Conservation (phyloP, 2,329 filamentous ascomycete species). For the Didymella exigua region DNA sequence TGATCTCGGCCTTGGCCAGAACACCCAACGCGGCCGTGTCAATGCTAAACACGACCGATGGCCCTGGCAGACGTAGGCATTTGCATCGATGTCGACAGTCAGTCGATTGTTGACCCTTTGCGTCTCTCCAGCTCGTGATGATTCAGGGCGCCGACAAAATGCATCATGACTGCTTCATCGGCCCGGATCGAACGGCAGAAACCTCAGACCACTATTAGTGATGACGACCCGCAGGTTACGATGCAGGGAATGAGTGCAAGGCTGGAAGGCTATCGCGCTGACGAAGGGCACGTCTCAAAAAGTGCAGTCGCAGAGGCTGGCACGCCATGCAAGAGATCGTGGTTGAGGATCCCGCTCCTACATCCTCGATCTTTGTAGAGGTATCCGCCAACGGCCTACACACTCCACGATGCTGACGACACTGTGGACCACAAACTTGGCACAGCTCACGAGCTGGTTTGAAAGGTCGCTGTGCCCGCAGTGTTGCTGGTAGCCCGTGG, state of each 20-base stretch:
- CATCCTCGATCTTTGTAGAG: conserved; percentile 2
- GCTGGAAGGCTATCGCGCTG: neutral
- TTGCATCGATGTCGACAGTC: conserved; percentile 1
- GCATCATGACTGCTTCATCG: neutral
- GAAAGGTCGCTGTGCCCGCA: neutral
- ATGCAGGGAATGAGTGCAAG: neutral
- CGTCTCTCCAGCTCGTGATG: conserved; percentile 1
- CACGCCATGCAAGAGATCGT: neutral
- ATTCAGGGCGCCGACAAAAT: conserved; percentile 1
- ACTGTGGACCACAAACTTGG: neutral
- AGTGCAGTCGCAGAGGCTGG: neutral
- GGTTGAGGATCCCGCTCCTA: conserved; percentile 8
- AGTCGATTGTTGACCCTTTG: neutral
- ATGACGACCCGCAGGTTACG: neutral
- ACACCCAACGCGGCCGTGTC: conserved; percentile 11
- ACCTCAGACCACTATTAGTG: conserved; percentile 8
- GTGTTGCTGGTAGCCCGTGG: neutral
- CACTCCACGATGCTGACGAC: neutral
- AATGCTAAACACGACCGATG: neutral
- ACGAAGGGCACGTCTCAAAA: neutral
- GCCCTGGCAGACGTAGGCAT: conserved; percentile 11
- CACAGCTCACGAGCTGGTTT: neutral
- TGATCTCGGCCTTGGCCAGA: conserved; percentile 31
- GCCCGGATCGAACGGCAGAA: conserved; percentile 13
- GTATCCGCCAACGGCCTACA: neutral